Base-by-base conservation (phyloP, 257 asterid genomes). In the Penstemon newberryi region DNA sequence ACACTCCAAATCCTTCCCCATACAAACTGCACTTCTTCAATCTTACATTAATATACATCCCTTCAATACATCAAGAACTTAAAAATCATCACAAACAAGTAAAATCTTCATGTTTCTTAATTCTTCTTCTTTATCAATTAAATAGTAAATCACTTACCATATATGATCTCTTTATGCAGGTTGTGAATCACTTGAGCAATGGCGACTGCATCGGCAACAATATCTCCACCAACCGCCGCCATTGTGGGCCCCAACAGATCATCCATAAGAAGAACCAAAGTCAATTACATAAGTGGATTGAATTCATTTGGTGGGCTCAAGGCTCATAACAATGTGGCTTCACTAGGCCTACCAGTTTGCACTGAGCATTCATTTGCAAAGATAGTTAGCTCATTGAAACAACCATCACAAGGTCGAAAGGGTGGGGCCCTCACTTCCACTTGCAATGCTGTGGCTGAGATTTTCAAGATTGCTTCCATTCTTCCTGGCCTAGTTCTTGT, bases 281-380 rank as follows among this genome's bases (percentile, higher is more conserved):
- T 86, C 44, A 81, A 67, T 53, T 88, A 66, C 84, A 75, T 90
- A 70, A 80, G n/a, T 40, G 98, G 98, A 18, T 65, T 90, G 83
- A 92, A 78, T 68, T 72, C 95, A 57, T 92, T 88, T 69, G 83
- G 86, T 15, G 98, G 98, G 46, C 95, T 92, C 47, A 92, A 88
- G 79, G 98, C 98, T 12, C 83, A 81, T 36, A 85, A 84, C 90
- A 71, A 59, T 9, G 91, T 83, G 58, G 70, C 77, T 36, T 70
- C 89, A 38, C 76, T 92, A 73, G 93, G 96, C 49, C 78, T 81
- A 9, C 89, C 96, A 5, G 75, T 82, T 50, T 64, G 81, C 74
- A 77, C 95, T 42, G 90, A 92, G 8, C 87, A 78, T 50, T 82
- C 82, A 2, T 92, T 89, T 70, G 97, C 96, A 6, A 82, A 72